Evolutionary conservation across 192 early-diverging fungal species (phyloP), one percentile per base, ranked within the genome.

Genomic region (Phycomyces nitens): DNA sequence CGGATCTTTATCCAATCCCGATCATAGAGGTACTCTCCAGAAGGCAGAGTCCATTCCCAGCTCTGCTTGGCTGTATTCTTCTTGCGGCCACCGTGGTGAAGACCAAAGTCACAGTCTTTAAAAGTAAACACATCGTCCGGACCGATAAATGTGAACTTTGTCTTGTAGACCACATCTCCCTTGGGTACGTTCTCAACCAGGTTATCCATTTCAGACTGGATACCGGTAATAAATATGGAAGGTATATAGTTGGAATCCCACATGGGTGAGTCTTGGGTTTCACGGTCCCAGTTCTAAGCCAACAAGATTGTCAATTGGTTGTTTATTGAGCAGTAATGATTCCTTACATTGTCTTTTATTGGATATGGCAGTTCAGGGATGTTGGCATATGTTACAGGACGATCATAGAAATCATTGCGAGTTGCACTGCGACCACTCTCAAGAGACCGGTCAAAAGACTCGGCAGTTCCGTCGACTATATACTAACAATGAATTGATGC

Each of bases 21-120:
- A 14, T 58, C 56, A 56, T 71, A 53, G 11, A 68, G 52, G 40
- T 38, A 60, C 5, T 77, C 51, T 1, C 66, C 66, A 2, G 22
- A 16, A 16, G 69, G 27, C 6, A 77, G 62, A 10, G 26, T 47
- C 65, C 70, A 80, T 41, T 62, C 69, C 79, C 79, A 80, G 38
- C 72, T 75, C 64, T 80, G 79, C 56, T 80, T 80, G 53, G 79
- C 75, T 50, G 77, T 77, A 56, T 80, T 80, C 12, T 77, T 66
- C 26, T 68, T 69, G 64, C 75, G 74, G 34, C 75, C 75, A 23
- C 75, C 67, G 24, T 70, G 65, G 52, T 75, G 72, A 24, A 80
- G 52, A 53, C 73, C 70, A 47, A 80, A 80, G 20, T 23, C 16
- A 26, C 62, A 64, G 16, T 66, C 61, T 12, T 56, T 60, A 24